phyloP scores from a whole-genome alignment of 2,329 filamentous ascomycete genomes.

The Pseudogymnoascus sp. region DNA sequence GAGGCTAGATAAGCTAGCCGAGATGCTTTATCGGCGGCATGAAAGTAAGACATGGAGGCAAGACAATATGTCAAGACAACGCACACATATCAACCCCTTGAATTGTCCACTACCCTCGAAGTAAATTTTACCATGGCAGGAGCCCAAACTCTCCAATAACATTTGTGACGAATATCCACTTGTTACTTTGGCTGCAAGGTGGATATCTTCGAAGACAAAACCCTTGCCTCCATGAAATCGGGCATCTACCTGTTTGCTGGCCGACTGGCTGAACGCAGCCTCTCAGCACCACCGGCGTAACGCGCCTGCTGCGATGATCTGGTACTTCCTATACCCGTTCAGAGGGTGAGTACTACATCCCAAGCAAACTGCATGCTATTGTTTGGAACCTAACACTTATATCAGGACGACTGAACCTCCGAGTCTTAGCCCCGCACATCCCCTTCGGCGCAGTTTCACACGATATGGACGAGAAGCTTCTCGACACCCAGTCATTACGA shows the following conservation, averaged over 20 bases:
- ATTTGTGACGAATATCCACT: background rate
- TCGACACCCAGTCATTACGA: conserved; percentile 65
- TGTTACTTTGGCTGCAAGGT: background rate
- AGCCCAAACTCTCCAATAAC: background rate
- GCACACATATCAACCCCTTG: background rate
- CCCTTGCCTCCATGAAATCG: background rate
- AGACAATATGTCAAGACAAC: background rate
- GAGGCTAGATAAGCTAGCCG: conserved; percentile 1
- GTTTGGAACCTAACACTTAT: conserved; percentile 16
- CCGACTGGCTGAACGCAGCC: too few relatives aligned
- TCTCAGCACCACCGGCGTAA: background rate
- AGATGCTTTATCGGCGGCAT: background rate
- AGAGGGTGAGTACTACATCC: conserved; percentile 53
- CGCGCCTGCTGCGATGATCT: conserved; percentile 47
- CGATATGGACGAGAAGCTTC: conserved; percentile 65
- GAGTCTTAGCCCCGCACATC: conserved; percentile 55
- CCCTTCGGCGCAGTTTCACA: conserved; percentile 56
- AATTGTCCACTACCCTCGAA: background rate
- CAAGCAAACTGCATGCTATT: background rate
- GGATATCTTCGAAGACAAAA: background rate
- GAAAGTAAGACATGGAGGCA: background rate
- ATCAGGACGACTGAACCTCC: conserved; percentile 67
- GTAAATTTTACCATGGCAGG: background rate
- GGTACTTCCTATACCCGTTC: conserved; percentile 70
- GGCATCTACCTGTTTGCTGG: background rate